Base-by-base conservation (phyloP, 2,329 filamentous ascomycete species). In the Seiridium unicorne region DNA sequence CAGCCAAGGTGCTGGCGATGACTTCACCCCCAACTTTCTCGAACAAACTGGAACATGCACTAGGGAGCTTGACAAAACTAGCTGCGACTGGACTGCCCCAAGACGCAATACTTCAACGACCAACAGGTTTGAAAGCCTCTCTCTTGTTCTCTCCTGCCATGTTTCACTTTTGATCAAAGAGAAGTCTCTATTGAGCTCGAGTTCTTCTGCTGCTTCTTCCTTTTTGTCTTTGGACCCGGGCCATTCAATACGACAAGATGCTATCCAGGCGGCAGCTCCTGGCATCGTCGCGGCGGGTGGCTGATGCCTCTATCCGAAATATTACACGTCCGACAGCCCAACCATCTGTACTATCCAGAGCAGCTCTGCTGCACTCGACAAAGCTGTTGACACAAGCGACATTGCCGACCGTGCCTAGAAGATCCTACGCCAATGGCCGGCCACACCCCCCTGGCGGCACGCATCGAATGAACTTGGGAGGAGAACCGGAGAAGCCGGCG, bases 381-480 rank as follows among this genome's bases (percentile, higher is more conserved):
- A 60, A 64, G 38, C 49, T 49, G 51, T 38, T 62, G 40, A 36
- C 65, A 55, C 65, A 64, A 55, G 35, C 64, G 10, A 62, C 62
- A n/a, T 44, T 67, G 54, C 61, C 68, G 13, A 60, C 61, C 49
- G 61, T 64, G 42, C 38, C 61, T n/a, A 59, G 58, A 56, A 82
- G 88, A 59, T 74, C 70, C 53, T 91, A 90, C 76, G 83, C 88
- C 61, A 88, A 87, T 80, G 89, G 90, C 69, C 82, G 89, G 61
- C 91, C 93, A 63, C 92, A 95, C 65, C 93, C 93, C 1, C 93
- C 94, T 0, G 94, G 94, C 55, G 93, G 93, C 59, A 97, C 93
- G 1, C 92, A 97, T 76, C 90, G 90, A 65, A 98, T 98, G 93
- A 88, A 98, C 72, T 77, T 98, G 72, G 86, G 92, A 59, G 87